phyloP scores from a whole-genome alignment of 192 early-diverging fungal genomes.

The Coemansia sp. region DNA sequence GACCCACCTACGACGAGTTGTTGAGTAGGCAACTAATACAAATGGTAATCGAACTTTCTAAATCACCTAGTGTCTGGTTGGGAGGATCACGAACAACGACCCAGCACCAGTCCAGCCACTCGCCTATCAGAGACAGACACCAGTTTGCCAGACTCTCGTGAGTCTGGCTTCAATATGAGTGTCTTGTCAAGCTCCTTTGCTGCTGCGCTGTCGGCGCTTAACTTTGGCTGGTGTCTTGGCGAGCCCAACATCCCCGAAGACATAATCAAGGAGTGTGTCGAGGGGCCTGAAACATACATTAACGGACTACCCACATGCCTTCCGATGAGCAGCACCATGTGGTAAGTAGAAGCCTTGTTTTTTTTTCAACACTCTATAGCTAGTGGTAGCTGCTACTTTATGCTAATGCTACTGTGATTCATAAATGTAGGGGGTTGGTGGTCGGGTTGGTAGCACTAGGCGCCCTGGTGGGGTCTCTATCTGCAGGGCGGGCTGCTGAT shows the following conservation, averaged over 20 bases:
- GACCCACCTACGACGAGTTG: background rate
- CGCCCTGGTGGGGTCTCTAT: constrained; percentile 67
- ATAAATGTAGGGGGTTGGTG: constrained; percentile 58
- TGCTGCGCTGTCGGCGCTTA: constrained; percentile 51
- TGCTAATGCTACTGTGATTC: background rate
- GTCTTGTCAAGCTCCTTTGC: constrained; percentile 35
- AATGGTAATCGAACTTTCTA: background rate
- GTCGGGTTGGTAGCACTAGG: constrained; percentile 64
- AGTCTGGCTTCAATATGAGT: constrained; percentile 30
- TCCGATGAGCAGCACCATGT: constrained; percentile 51
- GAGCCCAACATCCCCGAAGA: constrained; percentile 62
- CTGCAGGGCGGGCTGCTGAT: constrained; percentile 61
- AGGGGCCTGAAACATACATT: constrained; percentile 23
- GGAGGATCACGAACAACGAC: background rate
- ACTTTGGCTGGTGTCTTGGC: constrained; percentile 59
- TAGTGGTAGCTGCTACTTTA: background rate
- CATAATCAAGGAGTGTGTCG: constrained; percentile 54
- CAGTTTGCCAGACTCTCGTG: constrained; percentile 34
- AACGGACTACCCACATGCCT: constrained; percentile 48
- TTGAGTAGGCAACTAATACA: background rate
- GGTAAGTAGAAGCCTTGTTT: constrained; percentile 38
- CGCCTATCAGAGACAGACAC: background rate
- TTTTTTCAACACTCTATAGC: background rate
- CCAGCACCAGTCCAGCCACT: background rate
- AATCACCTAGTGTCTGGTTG: background rate